Percentiles rank a stretch among this genome's conserved stretches.
Evolutionary conservation across 23 red algal genomes (phyloP).

Genomic region (Agarophyton chilense): DNA sequence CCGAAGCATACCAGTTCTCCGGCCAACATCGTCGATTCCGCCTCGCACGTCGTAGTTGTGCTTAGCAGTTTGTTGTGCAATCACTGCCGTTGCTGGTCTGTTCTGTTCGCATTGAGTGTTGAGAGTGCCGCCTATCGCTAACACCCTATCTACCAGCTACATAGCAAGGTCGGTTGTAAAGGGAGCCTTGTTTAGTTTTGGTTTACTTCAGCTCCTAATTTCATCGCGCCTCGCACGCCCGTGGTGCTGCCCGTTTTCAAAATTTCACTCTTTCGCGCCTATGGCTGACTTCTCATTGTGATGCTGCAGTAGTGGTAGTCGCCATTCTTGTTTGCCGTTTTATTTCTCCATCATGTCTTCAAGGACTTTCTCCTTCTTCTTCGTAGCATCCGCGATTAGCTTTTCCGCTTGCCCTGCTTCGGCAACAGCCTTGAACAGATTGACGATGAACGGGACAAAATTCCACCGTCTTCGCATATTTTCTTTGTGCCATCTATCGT

Average conservation of each 20-base stretch:
- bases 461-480: slow-evolving; percentile 54
- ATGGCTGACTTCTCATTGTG: too few relatives aligned
- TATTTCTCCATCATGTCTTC: slow-evolving; percentile 39
- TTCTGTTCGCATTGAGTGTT: too few relatives aligned
- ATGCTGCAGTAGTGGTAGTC: too few relatives aligned
- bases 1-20: too few relatives aligned
- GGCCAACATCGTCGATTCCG: too few relatives aligned
- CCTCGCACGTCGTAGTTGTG: too few relatives aligned
- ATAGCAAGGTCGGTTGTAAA: not conserved
- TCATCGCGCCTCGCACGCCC: not conserved
- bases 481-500: slow-evolving; percentile 44
- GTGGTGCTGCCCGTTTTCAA: too few relatives aligned
- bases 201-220: not conserved
- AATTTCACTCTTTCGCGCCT: too few relatives aligned
- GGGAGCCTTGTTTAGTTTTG: not conserved
- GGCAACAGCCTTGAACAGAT: slow-evolving; percentile 64
- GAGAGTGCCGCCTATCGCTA: too few relatives aligned
- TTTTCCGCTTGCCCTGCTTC: slow-evolving; percentile 44
- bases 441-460: slow-evolving; percentile 71
- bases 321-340: slow-evolving; percentile 5
- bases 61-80: not conserved
- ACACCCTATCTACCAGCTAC: not conserved
- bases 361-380: slow-evolving; percentile 53
- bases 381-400: slow-evolving; percentile 42
- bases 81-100: not conserved